These are phyloP conservation scores for Chaetothyriales sp. DNA, from an alignment of 2,329 filamentous ascomycete species.

Conservation along the genomic window DNA sequence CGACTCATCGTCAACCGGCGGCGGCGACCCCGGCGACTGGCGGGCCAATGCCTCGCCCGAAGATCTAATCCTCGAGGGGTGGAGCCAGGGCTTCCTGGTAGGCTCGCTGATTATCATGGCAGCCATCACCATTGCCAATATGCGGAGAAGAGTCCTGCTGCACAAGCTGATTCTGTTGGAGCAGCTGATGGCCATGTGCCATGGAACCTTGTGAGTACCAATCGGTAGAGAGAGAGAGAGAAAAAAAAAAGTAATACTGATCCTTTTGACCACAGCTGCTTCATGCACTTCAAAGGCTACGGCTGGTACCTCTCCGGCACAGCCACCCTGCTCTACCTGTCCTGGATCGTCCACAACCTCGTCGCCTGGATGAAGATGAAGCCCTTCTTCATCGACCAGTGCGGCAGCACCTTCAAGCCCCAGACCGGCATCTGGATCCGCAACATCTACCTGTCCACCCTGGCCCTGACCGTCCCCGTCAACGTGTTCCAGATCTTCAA, in stretches of 20 bases:
- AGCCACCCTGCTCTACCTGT: conserved; percentile 46
- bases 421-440: conserved; percentile 13
- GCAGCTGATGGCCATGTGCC: conserved; percentile 41
- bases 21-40: conserved; percentile 10
- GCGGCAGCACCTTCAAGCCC: conserved; percentile 30
- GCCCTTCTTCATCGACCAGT: conserved; percentile 39
- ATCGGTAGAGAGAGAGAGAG: too few relatives aligned
- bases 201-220: conserved; percentile 36
- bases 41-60: conserved; percentile 12
- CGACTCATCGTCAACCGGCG: neutral
- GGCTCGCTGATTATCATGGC: conserved; percentile 30
- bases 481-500: conserved; percentile 52
- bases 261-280: conserved; percentile 23
- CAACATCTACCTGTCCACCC: conserved; percentile 39
- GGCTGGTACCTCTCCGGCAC: conserved; percentile 50
- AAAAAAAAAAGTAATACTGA: neutral
- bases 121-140: conserved; percentile 30
- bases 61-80: conserved; percentile 24
- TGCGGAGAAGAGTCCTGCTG: conserved; percentile 26
- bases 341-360: conserved; percentile 50
- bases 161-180: conserved; percentile 27
- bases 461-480: conserved; percentile 45
- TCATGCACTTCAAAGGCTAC: conserved; percentile 40
- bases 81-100: conserved; percentile 29
- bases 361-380: conserved; percentile 53